Evolutionary conservation across 768 basidiomycete genomes (phyloP), one percentile per base, ranked within the genome.

Genomic region (Suillus subaureus): DNA sequence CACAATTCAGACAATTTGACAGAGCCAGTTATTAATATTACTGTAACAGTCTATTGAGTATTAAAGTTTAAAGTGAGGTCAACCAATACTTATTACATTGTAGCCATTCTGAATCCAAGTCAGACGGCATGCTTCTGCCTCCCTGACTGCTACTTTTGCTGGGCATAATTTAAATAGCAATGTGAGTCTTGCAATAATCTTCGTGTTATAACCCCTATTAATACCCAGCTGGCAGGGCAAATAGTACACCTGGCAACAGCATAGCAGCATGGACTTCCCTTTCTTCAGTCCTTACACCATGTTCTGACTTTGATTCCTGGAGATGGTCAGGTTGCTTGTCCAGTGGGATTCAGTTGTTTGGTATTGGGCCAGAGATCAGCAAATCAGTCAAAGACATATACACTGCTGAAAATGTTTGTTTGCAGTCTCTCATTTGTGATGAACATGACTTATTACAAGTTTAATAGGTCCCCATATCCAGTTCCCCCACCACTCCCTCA

Each of bases 361-460:
- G 97, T 77, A 99, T 99, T 82, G 97, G 97, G 52, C 96, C 97
- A 43, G 97, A 99, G 83, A 99, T 99, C 72, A 93, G 94, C 80
- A 85, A 97, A 84, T 91, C 96, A 69, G 89, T 99, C 74, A 97
- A 97, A 81, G 83, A 88, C 69, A 99, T 99, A 75, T 99, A 97
- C 79, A 80, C 83, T 43, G 91, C 93, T 69, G 97, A 97, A 69
- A 85, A 91, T 62, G 95, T 94, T 73, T 61, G 79, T 71, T 49
- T 60, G 39, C 37, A 39, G 37, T 39, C 37, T 39, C 37, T 39
- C 37, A 39, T 39, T 39, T 39, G 37, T 39, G 12, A 39, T 39
- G 40, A 61, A 39, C 7, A 11, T 11, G 12, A 39, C 12, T 39
- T 39, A 39, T 31, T 31, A 31, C 37, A 39, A 39, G 37, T 39